These are phyloP conservation scores for Botrytis cinerea DNA, from an alignment of 2,329 filamentous ascomycete species.

Conservation along the genomic window DNA sequence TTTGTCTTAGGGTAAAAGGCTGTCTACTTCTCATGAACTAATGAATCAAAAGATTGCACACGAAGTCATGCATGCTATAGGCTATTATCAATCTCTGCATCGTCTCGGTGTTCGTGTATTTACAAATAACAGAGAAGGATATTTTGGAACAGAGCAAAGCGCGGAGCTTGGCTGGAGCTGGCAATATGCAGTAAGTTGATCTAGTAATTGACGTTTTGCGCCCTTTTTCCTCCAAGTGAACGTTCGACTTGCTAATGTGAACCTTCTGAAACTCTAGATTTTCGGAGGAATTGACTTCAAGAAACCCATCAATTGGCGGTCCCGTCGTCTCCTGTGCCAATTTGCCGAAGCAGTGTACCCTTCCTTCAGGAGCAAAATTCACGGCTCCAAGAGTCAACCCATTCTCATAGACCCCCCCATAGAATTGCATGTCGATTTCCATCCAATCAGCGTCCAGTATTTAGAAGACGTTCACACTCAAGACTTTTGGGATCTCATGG, in stretches of 20 bases:
- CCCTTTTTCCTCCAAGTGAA: too few relatives aligned
- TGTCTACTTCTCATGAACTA: background rate
- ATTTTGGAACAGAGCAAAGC: constrained; percentile 1
- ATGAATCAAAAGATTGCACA: background rate
- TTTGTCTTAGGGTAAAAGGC: background rate
- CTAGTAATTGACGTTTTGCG: too few relatives aligned
- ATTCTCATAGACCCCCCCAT: background rate
- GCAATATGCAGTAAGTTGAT: constrained; percentile 8
- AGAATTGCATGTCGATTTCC: background rate
- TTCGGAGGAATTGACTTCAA: constrained; percentile 10
- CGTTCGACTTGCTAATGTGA: background rate
- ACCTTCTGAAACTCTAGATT: background rate
- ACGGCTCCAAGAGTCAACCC: background rate
- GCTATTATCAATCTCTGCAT: constrained; percentile 9
- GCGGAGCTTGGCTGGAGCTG: constrained; percentile 19
- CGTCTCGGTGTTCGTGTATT: background rate
- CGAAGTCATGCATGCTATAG: constrained; percentile 17
- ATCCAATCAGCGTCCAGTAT: constrained; percentile 2
- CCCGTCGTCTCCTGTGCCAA: background rate
- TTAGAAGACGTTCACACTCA: constrained; percentile 6
- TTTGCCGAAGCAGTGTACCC: background rate
- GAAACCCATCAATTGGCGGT: background rate
- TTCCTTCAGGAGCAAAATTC: background rate
- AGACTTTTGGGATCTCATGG: constrained; percentile 13
- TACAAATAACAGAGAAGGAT: constrained; percentile 5